Percentiles rank a stretch among this genome's conserved stretches.
Evolutionary conservation across 2,329 filamentous ascomycete species (phyloP).

Genomic region (Sporothrix luriei): DNA sequence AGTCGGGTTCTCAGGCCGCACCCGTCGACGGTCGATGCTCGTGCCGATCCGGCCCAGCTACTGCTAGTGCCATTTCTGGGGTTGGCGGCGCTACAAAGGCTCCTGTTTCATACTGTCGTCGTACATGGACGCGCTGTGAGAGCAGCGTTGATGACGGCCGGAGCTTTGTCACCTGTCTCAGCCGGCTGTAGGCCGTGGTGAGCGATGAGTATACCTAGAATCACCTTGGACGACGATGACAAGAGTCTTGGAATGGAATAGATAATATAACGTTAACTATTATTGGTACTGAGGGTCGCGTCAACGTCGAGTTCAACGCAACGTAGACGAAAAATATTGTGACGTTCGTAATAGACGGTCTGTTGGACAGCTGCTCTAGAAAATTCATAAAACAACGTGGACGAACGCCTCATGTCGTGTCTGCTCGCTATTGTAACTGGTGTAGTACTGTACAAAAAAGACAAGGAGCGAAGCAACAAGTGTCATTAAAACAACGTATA

Average conservation of each 20-base stretch:
- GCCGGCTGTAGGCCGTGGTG: neutral
- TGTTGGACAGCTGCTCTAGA: neutral
- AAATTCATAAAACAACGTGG: neutral
- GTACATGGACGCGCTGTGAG: neutral
- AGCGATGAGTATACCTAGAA: neutral
- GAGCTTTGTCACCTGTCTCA: slow-evolving; percentile 18
- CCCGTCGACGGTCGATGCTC: neutral
- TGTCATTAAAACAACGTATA: neutral
- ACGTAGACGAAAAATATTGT: no score
- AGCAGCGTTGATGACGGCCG: slow-evolving; percentile 1
- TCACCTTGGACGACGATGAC: neutral
- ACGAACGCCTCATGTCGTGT: slow-evolving; percentile 3
- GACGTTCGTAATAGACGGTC: neutral
- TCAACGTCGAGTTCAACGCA: no score
- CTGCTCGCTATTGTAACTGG: neutral
- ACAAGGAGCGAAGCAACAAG: neutral
- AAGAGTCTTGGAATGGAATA: neutral
- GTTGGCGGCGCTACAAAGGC: neutral
- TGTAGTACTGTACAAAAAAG: slow-evolving; percentile 6
- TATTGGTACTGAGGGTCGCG: neutral
- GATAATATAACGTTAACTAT: neutral
- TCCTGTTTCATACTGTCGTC: neutral
- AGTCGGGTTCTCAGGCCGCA: neutral
- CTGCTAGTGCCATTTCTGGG: neutral
- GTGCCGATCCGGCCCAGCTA: neutral